Evolutionary conservation across 2,329 filamentous ascomycete genomes (phyloP), one percentile per base, ranked within the genome.

Genomic region (Herpotrichia juniperi): DNA sequence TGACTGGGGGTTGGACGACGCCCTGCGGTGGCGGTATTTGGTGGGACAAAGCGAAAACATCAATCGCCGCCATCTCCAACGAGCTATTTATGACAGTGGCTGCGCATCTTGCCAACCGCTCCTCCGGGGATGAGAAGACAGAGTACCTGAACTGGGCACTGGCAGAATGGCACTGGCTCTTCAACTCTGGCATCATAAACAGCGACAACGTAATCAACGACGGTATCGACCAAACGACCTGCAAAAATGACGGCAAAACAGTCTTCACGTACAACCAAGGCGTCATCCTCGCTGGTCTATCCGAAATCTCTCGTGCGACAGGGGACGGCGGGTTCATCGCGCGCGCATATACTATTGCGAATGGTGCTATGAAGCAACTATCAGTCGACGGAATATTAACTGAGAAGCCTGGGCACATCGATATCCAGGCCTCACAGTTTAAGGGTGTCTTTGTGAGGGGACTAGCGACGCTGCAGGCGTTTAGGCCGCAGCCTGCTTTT

Each of bases 201-300:
- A 47, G 58, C 9, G 68, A 81, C 10, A 69, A 73, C 16, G 75
- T 83, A 24, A 73, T 85, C 68, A 83, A 84, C 58, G 83, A 85
- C 59, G 83, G 82, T 17, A 73, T 85, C 44, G 67, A 78, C 53
- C 53, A 59, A 3, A 71, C 69, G 2, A 66, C 71, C 2, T 85
- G 82, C 71, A 74, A 75, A 54, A 85, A 83, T 71, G 81, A 85
- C 61, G 73, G 74, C 11, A 70, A 76, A 10, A 76, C 76, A 25
- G 79, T 78, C 0, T 84, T 78, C 76, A 78, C 77, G 0, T 85
- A 85, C 71, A 85, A 85, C 70, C 83, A 85, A 60, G 83, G 83
- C 47, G 81, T 84, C 46, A 74, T 86, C 44, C 77, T 86, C 21
- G 80, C 81, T 10, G 83, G 73, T 0, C 76, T 84, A 1, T 76